phyloP scores from a whole-genome alignment of 805 yeast species.

The Ogataea corticis region DNA sequence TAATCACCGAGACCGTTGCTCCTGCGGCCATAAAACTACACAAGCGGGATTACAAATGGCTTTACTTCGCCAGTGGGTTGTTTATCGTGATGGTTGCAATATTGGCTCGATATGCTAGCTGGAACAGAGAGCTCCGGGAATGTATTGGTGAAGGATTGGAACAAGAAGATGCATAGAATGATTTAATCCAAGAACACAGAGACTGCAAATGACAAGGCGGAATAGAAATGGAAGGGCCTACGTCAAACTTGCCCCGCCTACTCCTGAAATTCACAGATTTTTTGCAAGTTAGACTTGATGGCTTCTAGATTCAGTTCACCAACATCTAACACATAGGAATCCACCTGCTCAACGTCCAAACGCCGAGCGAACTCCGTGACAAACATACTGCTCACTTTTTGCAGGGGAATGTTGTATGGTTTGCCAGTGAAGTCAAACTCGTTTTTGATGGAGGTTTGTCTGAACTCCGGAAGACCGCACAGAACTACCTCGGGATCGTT shows the following conservation, averaged over 20 bases:
- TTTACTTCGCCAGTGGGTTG: neutral
- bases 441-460: conserved; percentile 53
- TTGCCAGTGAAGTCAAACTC: conserved; percentile 15
- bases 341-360: conserved; percentile 31
- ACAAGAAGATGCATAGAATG: too few relatives aligned
- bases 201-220: too few relatives aligned
- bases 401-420: conserved; percentile 21
- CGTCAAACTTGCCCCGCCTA: neutral
- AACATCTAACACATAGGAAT: conserved; percentile 3
- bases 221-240: too few relatives aligned
- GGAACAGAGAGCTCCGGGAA: neutral
- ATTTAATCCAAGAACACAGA: too few relatives aligned
- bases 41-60: too few relatives aligned
- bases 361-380: conserved; percentile 44
- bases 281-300: too few relatives aligned
- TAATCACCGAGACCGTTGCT: too few relatives aligned
- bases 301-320: too few relatives aligned
- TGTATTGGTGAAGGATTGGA: neutral
- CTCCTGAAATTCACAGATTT: neutral
- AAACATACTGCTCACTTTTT: conserved; percentile 43
- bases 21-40: too few relatives aligned
- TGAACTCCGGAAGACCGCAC: conserved; percentile 75
- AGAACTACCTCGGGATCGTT: conserved; percentile 64
- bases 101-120: neutral
- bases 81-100: neutral